Evolutionary conservation across 2,329 filamentous ascomycete genomes (phyloP).

Genomic region (Parasarocladium wereldwijsianum): DNA sequence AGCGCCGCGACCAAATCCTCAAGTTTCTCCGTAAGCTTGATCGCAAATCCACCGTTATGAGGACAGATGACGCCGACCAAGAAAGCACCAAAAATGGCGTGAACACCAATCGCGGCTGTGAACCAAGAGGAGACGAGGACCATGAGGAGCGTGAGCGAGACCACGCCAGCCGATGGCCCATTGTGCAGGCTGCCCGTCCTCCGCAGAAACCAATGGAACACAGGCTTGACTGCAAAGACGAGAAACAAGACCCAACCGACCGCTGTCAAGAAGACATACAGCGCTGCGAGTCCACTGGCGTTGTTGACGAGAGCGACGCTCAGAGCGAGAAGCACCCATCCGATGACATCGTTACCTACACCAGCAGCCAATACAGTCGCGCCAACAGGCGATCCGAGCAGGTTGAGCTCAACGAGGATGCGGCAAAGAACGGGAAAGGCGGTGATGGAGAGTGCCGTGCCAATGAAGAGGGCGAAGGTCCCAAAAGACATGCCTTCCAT

Average conservation of each 20-base stretch:
- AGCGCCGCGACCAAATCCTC: conserved; percentile 77
- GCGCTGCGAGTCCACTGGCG: conserved; percentile 61
- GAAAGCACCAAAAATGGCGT: conserved; percentile 90
- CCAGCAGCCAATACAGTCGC: conserved; percentile 81
- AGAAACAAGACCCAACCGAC: conserved; percentile 66
- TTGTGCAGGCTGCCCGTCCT: conserved; percentile 68
- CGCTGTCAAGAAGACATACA: conserved; percentile 69
- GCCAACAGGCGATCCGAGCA: conserved; percentile 70
- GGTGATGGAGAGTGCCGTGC: conserved; percentile 85
- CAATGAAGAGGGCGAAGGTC: conserved; percentile 59
- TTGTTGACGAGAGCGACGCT: conserved; percentile 91
- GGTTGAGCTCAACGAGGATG: conserved; percentile 80
- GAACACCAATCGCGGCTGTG: conserved; percentile 77
- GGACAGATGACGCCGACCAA: conserved; percentile 80
- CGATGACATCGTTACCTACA: conserved; percentile 67
- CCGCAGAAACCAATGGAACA: conserved; percentile 59
- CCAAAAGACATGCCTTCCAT: conserved; percentile 27
- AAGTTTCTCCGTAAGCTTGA: conserved; percentile 84
- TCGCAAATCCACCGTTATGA: conserved; percentile 77
- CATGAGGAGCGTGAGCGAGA: conserved; percentile 68
- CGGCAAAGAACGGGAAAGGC: conserved; percentile 84
- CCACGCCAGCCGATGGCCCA: conserved; percentile 73
- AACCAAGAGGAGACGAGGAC: conserved; percentile 73
- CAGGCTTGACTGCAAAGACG: conserved; percentile 55
- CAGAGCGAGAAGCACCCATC: conserved; percentile 80